Evolutionary conservation across 169 alveolate genomes (phyloP).

Genomic region (Cryptosporidium ubiquitum): DNA sequence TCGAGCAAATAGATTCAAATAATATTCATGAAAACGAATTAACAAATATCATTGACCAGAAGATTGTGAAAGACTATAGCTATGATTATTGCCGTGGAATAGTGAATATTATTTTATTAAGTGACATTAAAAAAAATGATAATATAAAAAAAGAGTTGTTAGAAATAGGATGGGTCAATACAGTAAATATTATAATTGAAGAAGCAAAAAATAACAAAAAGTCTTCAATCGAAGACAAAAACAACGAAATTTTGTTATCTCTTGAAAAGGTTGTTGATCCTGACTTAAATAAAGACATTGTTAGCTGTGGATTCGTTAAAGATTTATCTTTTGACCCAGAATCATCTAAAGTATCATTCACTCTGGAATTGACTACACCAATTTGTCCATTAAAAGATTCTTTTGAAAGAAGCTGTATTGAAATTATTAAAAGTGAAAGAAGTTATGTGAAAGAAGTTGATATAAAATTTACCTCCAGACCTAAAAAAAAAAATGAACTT

Average conservation of each 20-base stretch:
- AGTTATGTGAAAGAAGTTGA: conserved; percentile 80
- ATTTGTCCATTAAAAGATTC: conserved; percentile 85
- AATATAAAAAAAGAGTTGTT: conserved; percentile 27
- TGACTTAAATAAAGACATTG: conserved; percentile 84
- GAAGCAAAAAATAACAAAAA: background rate
- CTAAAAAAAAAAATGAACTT: conserved; percentile 27
- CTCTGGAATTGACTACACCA: conserved; percentile 84
- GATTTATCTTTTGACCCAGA: conserved; percentile 77
- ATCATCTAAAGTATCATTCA: conserved; percentile 77
- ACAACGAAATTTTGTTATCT: conserved; percentile 68
- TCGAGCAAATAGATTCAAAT: background rate
- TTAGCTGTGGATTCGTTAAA: conserved; percentile 81
- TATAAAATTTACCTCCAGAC: conserved; percentile 56
- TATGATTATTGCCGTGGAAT: conserved; percentile 55
- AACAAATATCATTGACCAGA: background rate
- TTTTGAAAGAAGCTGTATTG: conserved; percentile 76
- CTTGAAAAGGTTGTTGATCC: conserved; percentile 82
- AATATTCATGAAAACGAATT: background rate
- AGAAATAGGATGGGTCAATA: conserved; percentile 62
- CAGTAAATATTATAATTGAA: conserved; percentile 3
- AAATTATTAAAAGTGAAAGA: conserved; percentile 50
- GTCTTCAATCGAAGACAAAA: conserved; percentile 31
- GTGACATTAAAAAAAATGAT: background rate
- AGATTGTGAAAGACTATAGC: background rate
- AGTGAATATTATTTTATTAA: background rate